Percentiles rank a stretch among this genome's conserved stretches.
Conservation (phyloP, 2,329 filamentous ascomycete species). For the Sporothrix pallida region DNA sequence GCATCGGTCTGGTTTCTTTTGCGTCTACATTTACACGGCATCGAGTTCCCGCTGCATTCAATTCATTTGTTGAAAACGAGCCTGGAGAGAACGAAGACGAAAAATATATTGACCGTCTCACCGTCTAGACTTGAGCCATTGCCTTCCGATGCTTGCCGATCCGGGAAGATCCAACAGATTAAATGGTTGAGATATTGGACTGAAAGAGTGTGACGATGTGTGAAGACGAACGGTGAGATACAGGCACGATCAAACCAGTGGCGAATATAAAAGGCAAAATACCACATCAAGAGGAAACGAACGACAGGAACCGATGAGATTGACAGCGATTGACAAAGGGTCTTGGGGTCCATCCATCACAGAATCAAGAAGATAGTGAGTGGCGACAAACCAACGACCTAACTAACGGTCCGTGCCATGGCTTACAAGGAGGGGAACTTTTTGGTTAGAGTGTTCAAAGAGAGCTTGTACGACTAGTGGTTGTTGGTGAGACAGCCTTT, state of each 20-base stretch:
- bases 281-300: background rate
- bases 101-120: background rate
- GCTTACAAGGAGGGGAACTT: constrained; percentile 15
- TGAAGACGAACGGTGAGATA: no score
- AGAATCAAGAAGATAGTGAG: background rate
- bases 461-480: background rate
- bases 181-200: background rate
- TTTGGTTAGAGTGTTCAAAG: background rate
- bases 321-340: constrained; percentile 3
- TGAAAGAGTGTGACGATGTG: background rate
- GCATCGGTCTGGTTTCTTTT: background rate
- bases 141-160: constrained; percentile 7
- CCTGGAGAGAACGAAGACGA: background rate
- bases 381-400: background rate
- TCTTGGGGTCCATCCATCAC: constrained; percentile 2
- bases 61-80: background rate
- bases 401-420: constrained; percentile 24
- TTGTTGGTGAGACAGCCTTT: background rate
- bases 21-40: background rate
- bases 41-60: background rate
- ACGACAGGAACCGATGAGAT: background rate
- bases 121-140: no score
- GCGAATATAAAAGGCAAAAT: background rate
- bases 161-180: background rate
- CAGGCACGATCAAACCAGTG: background rate